Percentiles rank a stretch among this genome's conserved stretches.
Conservation (phyloP, 371 early-diverging fungal genomes). For the Mucor circinelloides region DNA sequence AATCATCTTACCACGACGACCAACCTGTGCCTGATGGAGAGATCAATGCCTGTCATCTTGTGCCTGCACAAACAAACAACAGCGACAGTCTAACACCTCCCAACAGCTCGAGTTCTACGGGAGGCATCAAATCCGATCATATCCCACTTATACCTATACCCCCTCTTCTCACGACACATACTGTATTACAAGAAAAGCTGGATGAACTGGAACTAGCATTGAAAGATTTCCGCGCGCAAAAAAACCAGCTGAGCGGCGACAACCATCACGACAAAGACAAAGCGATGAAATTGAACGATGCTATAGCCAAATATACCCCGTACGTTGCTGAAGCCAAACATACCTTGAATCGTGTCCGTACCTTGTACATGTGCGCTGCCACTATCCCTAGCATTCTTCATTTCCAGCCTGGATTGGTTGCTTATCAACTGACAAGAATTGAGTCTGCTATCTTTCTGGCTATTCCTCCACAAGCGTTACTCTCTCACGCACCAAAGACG, state of each 20-base stretch:
- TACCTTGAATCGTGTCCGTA: slow-evolving; percentile 60
- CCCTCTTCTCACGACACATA: slow-evolving; percentile 57
- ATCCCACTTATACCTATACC: slow-evolving; percentile 59
- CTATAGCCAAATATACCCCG: slow-evolving; percentile 49
- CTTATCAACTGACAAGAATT: slow-evolving; percentile 75
- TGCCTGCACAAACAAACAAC: slow-evolving; percentile 54
- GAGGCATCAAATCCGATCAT: slow-evolving; percentile 32
- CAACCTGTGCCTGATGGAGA: slow-evolving; percentile 40
- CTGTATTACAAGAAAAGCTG: slow-evolving; percentile 42
- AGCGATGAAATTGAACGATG: not conserved
- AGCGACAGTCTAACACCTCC: slow-evolving; percentile 41
- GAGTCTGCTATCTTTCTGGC: slow-evolving; percentile 72
- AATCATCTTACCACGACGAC: not conserved
- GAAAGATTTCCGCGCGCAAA: slow-evolving; percentile 16
- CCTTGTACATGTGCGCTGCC: slow-evolving; percentile 58
- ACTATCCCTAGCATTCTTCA: slow-evolving; percentile 66
- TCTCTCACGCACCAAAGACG: slow-evolving; percentile 68
- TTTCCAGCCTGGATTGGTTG: slow-evolving; percentile 69
- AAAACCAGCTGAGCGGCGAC: slow-evolving; percentile 27
- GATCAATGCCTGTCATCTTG: slow-evolving; percentile 43
- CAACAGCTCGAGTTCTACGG: not conserved
- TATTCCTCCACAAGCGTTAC: slow-evolving; percentile 67
- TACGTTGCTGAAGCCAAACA: slow-evolving; percentile 51
- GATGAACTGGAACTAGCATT: slow-evolving; percentile 36
- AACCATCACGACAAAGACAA: slow-evolving; percentile 37